A percentile compares a stretch with the other conserved stretches of the same genome.
phyloP scores from a whole-genome alignment of 306 rosid genomes.

The Cicer bijugum region DNA sequence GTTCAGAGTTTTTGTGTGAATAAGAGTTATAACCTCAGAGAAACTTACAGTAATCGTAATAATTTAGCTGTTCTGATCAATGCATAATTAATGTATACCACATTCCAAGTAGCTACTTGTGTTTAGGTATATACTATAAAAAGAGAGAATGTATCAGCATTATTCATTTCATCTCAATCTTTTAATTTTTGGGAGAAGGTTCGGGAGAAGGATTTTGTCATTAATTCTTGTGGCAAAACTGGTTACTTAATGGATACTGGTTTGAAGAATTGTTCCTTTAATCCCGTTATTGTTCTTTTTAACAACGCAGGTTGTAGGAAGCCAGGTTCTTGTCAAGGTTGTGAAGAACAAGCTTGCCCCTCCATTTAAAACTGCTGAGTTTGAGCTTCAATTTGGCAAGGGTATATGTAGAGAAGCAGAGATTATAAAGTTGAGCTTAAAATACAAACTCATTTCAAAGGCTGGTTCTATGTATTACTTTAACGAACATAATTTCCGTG shows the following conservation, averaged over 20 bases:
- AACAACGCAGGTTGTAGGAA: conserved; percentile 68
- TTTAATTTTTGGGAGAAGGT: conserved; percentile 17
- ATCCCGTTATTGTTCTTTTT: conserved; percentile 23
- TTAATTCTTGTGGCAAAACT: conserved; percentile 25
- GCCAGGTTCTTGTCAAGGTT: conserved; percentile 80
- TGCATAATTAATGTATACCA: neutral
- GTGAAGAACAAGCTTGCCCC: conserved; percentile 98
- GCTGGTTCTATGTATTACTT: conserved; percentile 55
- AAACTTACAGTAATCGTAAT: conserved; percentile 7
- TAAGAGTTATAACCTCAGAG: conserved; percentile 5
- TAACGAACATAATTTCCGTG: conserved; percentile 59
- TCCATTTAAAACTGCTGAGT: conserved; percentile 75
- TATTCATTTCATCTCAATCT: conserved; percentile 6
- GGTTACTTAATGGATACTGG: neutral
- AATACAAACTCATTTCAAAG: conserved; percentile 63
- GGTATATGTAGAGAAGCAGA: conserved; percentile 74
- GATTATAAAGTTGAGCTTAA: conserved; percentile 67
- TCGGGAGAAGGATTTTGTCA: conserved; percentile 1
- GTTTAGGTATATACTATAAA: neutral
- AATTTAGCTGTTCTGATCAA: conserved; percentile 9
- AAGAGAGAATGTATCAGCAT: neutral
- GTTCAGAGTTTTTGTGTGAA: neutral
- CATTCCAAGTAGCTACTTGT: conserved; percentile 18
- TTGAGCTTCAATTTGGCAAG: conserved; percentile 93
- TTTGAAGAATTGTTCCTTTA: neutral